Base-by-base conservation (phyloP, 2,329 filamentous ascomycete species). In the Aspergillus sp. region DNA sequence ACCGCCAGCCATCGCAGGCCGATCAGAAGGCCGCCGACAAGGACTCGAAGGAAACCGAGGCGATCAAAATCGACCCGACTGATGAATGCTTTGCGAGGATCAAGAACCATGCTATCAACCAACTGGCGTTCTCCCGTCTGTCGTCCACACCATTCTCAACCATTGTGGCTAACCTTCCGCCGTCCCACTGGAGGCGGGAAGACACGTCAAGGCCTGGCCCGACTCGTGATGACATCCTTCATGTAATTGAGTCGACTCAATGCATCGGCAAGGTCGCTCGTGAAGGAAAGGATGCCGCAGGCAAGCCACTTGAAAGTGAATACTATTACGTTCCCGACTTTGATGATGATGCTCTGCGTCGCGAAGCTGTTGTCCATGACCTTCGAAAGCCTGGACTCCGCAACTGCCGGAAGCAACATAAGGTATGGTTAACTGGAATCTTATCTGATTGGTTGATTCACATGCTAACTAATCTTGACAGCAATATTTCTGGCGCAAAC, bases 241-340 rank as follows among this genome's bases (percentile, higher is more conserved):
- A 71, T 41, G 77, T 94, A 48, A 79, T 97, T 39, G 85, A 89
- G 62, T 73, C 74, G 27, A 86, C 87, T 4, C 68, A 78, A 6
- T 95, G 88, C 62, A 82, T 97, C 52, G 93, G 93, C 41, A 85
- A 93, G 65, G 95, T 98, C 58, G 77, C 79, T 44, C 84, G 93
- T 35, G 84, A 91, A 65, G 93, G 93, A 62, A 98, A 97, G 68
- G 93, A 98, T 63, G 93, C 93, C 4, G 91, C 93, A 0, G 93
- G 93, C 56, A 93, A 96, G 72, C 73, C 84, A 5, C 78, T 98
- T 1, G 91, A 98, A 74, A 94, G 87, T 73, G 90, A 98, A 67
- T 97, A 94, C 66, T 97, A 97, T 70, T 98, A 98, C 62, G 76
- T 96, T 5, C 86, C 90, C 0, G 91, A 97, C 66, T 77, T 82